Conservation (phyloP, 768 basidiomycete genomes). For the Chalciporus sphaerocephalus region DNA sequence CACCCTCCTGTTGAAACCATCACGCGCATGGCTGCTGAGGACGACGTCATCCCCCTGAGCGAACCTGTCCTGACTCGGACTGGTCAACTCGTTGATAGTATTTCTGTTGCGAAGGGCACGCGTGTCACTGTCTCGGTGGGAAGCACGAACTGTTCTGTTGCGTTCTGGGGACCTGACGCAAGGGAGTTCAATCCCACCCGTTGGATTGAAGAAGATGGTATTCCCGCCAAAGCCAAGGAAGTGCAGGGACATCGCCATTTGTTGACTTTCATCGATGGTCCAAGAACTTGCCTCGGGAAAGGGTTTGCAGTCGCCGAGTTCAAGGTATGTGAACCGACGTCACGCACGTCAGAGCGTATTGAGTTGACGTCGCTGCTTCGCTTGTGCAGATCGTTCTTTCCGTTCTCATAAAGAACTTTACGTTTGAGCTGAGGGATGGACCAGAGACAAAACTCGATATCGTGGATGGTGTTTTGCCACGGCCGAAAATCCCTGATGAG, state of each 20-base stretch:
- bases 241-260: constrained; percentile 49
- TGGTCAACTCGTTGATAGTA: constrained; percentile 36
- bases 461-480: constrained; percentile 11
- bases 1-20: constrained; percentile 38
- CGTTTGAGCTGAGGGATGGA: constrained; percentile 22
- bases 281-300: constrained; percentile 47
- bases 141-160: constrained; percentile 46
- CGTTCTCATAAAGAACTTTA: constrained; percentile 36
- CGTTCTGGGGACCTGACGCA: constrained; percentile 59
- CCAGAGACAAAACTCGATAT: constrained; percentile 13
- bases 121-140: constrained; percentile 40
- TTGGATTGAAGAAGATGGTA: constrained; percentile 45
- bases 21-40: constrained; percentile 35
- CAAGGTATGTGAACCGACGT: constrained; percentile 21
- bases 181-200: constrained; percentile 58
- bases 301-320: constrained; percentile 41
- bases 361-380: not conserved
- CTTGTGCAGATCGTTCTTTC: constrained; percentile 38
- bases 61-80: constrained; percentile 42
- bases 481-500: constrained; percentile 23
- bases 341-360: too few species aligned
- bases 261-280: constrained; percentile 50
- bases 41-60: constrained; percentile 58
- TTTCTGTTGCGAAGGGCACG: constrained; percentile 48
- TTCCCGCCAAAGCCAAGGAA: constrained; percentile 31